These are phyloP conservation scores for Lachancea lanzarotensis DNA, from an alignment of 805 yeast genomes.

Conservation along the genomic window DNA sequence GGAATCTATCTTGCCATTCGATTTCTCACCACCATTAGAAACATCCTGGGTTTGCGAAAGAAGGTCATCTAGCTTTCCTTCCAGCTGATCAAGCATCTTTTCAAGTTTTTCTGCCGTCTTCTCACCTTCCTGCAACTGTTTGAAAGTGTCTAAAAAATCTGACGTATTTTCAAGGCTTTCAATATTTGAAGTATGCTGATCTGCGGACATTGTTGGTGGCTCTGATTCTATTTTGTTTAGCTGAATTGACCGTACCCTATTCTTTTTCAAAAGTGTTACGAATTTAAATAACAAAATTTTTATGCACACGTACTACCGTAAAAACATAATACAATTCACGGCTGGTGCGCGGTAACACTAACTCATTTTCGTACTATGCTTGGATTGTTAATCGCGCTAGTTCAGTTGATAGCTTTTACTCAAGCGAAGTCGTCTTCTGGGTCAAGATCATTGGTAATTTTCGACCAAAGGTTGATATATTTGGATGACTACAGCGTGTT, in stretches of 20 bases:
- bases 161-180: not conserved
- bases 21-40: not conserved
- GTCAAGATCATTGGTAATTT: conserved; percentile 29
- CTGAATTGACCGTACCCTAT: no score
- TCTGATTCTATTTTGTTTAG: no score
- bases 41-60: conserved; percentile 1
- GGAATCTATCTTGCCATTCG: not conserved
- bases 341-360: not conserved
- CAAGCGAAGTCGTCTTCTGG: conserved; percentile 20
- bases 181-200: not conserved
- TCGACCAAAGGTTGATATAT: conserved; percentile 28
- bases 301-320: not conserved
- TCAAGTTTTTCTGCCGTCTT: conserved; percentile 56
- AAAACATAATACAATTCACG: no score
- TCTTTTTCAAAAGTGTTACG: not conserved
- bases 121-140: conserved; percentile 63
- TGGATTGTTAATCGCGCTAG: not conserved
- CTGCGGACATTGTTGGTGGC: no score
- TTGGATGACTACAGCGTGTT: conserved; percentile 25
- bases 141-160: conserved; percentile 29
- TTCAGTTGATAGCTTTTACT: not conserved
- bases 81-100: conserved; percentile 56
- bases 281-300: not conserved
- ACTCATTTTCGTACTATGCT: conserved; percentile 8
- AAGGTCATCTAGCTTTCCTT: conserved; percentile 46